A percentile compares a stretch with the other conserved stretches of the same genome.
phyloP scores from a whole-genome alignment of 805 yeast species.

The Lachancea thermotolerans region DNA sequence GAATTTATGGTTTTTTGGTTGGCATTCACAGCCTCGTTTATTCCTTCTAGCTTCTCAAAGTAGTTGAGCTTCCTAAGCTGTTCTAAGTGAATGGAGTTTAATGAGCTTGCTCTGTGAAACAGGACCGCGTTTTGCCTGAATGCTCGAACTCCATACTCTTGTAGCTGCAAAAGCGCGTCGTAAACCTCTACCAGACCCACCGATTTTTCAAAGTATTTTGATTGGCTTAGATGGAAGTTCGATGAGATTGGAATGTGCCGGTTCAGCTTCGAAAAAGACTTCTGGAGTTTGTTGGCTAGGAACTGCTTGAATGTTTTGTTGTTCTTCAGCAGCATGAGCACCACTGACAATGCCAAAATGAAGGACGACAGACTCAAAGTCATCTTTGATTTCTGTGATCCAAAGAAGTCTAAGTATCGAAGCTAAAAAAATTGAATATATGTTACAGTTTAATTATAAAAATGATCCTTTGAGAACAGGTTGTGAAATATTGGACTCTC shows the following conservation, averaged over 20 bases:
- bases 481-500: neutral
- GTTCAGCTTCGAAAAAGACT: conserved; percentile 10
- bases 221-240: conserved; percentile 11
- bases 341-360: conserved; percentile 13
- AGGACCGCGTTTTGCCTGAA: conserved; percentile 16
- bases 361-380: conserved; percentile 9
- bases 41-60: conserved; percentile 41
- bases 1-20: conserved; percentile 45
- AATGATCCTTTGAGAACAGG: conserved; percentile 1
- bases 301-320: conserved; percentile 17
- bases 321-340: conserved; percentile 18
- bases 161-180: conserved; percentile 12
- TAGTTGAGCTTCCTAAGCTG: conserved; percentile 43
- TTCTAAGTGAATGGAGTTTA: conserved; percentile 6
- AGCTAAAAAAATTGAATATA: neutral
- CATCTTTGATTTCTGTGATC: neutral
- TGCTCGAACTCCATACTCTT: conserved; percentile 16
- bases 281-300: conserved; percentile 15
- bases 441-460: neutral
- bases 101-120: conserved; percentile 15
- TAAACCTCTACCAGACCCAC: conserved; percentile 11
- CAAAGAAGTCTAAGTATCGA: neutral
- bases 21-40: conserved; percentile 40
- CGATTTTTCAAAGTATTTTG: conserved; percentile 4
- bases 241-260: conserved; percentile 11